A percentile compares a stretch with the other conserved stretches of the same genome.
Evolutionary conservation across 78 protist species (phyloP).

Genomic region (Chrysochromulina parva): DNA sequence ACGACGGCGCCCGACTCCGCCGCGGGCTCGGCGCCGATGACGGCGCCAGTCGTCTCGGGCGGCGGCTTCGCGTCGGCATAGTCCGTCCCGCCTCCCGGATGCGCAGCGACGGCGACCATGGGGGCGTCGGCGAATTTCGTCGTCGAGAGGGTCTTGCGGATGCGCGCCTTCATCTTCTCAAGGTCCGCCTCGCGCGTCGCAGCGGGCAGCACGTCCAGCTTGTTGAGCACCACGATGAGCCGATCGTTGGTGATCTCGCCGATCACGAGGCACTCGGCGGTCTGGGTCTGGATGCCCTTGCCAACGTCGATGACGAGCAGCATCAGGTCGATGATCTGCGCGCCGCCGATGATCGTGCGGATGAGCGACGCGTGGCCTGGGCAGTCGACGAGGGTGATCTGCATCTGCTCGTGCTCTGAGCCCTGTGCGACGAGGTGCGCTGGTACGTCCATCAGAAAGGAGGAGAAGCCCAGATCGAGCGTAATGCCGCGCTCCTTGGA

Average conservation of each 20-base stretch:
- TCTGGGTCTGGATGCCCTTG: slow-evolving; percentile 98
- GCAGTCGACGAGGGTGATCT: slow-evolving; percentile 97
- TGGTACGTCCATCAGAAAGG: slow-evolving; percentile 59
- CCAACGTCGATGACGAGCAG: slow-evolving; percentile 92
- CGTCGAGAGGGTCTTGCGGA: slow-evolving; percentile 22
- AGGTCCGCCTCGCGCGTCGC: slow-evolving; percentile 25
- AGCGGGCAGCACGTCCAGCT: slow-evolving; percentile 69
- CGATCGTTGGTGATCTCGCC: slow-evolving; percentile 84
- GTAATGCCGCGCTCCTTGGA: slow-evolving; percentile 94
- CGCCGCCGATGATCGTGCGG: slow-evolving; percentile 98
- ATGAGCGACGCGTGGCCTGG: slow-evolving; percentile 99
- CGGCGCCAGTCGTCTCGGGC: too few relatives aligned
- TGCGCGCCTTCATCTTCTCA: slow-evolving; percentile 26
- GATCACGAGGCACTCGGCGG: slow-evolving; percentile 96
- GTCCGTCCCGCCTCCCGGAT: neutral
- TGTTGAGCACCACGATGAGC: slow-evolving; percentile 90
- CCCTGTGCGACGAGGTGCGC: neutral
- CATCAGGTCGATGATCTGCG: slow-evolving; percentile 96
- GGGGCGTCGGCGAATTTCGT: slow-evolving; percentile 60
- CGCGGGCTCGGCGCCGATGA: too few relatives aligned
- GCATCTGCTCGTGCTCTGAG: slow-evolving; percentile 50
- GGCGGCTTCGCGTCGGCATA: too few relatives aligned
- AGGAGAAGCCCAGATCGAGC: slow-evolving; percentile 95
- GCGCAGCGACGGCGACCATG: slow-evolving; percentile 71
- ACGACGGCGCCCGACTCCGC: too few relatives aligned